phyloP scores from a whole-genome alignment of 495 filamentous ascomycete genomes.

The Hyphodiscus hymeniophilus region DNA sequence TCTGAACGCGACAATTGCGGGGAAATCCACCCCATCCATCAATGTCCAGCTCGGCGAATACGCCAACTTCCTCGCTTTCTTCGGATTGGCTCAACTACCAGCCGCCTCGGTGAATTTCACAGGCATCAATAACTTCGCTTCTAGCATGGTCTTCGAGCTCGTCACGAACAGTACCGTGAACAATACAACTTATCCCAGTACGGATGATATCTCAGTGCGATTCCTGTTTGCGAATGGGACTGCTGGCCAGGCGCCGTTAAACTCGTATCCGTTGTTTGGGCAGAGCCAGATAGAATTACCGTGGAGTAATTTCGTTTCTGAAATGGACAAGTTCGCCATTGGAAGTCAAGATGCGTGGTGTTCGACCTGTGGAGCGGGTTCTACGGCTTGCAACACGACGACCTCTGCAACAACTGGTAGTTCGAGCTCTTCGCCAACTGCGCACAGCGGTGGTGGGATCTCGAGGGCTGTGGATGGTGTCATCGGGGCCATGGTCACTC shows the following conservation, averaged over 20 bases:
- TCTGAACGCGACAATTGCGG: conserved; percentile 49
- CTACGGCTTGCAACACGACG: conserved; percentile 45
- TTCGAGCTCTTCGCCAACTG: not conserved
- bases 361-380: conserved; percentile 50
- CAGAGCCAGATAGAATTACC: conserved; percentile 40
- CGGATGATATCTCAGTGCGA: conserved; percentile 57
- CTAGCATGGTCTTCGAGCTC: conserved; percentile 66
- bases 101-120: conserved; percentile 51
- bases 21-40: conserved; percentile 44
- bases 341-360: conserved; percentile 60
- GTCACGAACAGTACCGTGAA: conserved; percentile 45
- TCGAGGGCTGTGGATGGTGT: conserved; percentile 44
- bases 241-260: conserved; percentile 36
- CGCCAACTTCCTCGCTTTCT: conserved; percentile 65
- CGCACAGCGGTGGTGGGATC: conserved; percentile 21
- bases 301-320: conserved; percentile 53
- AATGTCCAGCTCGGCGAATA: conserved; percentile 62
- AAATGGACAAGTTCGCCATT: conserved; percentile 55
- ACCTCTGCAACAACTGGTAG: conserved; percentile 11
- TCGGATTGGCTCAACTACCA: conserved; percentile 57
- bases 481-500: conserved; percentile 40
- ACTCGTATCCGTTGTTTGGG: conserved; percentile 61
- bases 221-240: conserved; percentile 75
- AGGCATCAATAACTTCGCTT: conserved; percentile 60
- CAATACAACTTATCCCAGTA: conserved; percentile 37